Conservation (phyloP, 495 filamentous ascomycete genomes). For the Xylaria castorea region DNA sequence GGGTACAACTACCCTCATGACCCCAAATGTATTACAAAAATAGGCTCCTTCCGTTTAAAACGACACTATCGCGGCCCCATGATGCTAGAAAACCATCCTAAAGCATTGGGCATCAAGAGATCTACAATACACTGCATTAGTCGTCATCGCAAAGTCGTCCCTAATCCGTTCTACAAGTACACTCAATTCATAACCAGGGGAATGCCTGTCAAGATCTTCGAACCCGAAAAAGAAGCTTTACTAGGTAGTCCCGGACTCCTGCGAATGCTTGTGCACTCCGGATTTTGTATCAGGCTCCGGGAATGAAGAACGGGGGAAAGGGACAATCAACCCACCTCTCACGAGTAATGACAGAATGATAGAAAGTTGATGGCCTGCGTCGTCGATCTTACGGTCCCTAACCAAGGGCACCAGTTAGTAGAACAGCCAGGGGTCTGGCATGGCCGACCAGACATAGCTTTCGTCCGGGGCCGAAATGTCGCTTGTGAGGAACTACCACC, state of each 20-base stretch:
- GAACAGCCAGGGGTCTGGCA: background rate
- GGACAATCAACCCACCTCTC: slow-evolving; percentile 2
- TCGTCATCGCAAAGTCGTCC: slow-evolving; percentile 6
- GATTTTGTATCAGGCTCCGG: background rate
- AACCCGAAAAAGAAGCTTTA: background rate
- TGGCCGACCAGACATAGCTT: background rate
- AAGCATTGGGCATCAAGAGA: slow-evolving; percentile 10
- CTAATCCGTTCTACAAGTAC: background rate
- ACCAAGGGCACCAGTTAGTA: background rate
- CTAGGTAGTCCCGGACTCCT: background rate
- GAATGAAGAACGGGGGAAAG: slow-evolving; percentile 8
- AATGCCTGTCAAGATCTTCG: background rate
- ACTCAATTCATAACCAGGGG: background rate
- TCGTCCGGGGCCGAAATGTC: slow-evolving; percentile 8
- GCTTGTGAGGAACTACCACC: slow-evolving; percentile 9
- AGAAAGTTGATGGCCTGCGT: background rate
- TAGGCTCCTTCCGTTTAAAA: slow-evolving; percentile 12
- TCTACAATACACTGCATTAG: background rate
- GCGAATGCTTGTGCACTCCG: background rate
- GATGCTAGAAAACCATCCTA: slow-evolving; percentile 1
- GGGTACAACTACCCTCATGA: slow-evolving; percentile 3
- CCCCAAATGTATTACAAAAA: slow-evolving; percentile 1
- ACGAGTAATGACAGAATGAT: background rate
- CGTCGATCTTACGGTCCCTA: slow-evolving; percentile 15
- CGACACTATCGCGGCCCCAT: background rate